Evolutionary conservation across 2,329 filamentous ascomycete species (phyloP).

Genomic region (Gnomoniopsis sp.): DNA sequence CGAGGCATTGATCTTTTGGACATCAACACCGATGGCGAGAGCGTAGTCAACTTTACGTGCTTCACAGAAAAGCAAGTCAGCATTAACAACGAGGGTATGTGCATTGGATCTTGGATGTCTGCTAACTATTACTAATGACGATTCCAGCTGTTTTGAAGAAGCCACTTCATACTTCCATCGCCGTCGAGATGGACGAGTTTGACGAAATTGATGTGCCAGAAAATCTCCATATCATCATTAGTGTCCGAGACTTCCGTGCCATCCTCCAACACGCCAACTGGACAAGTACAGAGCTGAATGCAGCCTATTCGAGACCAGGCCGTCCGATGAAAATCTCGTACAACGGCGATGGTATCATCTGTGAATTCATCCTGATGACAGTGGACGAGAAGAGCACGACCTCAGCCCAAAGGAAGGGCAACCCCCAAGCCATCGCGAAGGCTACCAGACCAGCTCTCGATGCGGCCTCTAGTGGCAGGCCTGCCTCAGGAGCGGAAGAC

Average conservation of each 20-base stretch:
- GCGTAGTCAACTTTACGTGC: conserved; percentile 73
- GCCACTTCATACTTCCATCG: conserved; percentile 75
- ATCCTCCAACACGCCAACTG: conserved; percentile 74
- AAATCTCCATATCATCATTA: conserved; percentile 74
- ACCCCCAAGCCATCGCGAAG: conserved; percentile 35
- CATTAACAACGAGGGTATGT: conserved; percentile 50
- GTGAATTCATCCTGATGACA: conserved; percentile 81
- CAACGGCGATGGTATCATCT: conserved; percentile 62
- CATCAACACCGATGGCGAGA: conserved; percentile 69
- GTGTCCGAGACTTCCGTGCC: conserved; percentile 78
- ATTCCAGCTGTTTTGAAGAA: conserved; percentile 69
- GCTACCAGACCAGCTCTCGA: conserved; percentile 42
- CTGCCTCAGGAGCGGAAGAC: conserved; percentile 31
- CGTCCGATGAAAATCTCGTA: conserved; percentile 73
- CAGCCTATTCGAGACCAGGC: conserved; percentile 67
- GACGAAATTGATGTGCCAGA: conserved; percentile 71
- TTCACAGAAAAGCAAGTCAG: conserved; percentile 77
- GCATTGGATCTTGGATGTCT: not conserved
- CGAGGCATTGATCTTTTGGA: conserved; percentile 78
- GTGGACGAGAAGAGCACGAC: conserved; percentile 59
- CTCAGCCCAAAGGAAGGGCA: conserved; percentile 45
- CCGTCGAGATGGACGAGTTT: conserved; percentile 73
- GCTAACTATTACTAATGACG: conserved; percentile 17
- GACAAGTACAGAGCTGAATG: conserved; percentile 62
- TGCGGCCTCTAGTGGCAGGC: conserved; percentile 39